phyloP scores from a whole-genome alignment of 2,329 filamentous ascomycete species.

The Botryotinia narcissicola region DNA sequence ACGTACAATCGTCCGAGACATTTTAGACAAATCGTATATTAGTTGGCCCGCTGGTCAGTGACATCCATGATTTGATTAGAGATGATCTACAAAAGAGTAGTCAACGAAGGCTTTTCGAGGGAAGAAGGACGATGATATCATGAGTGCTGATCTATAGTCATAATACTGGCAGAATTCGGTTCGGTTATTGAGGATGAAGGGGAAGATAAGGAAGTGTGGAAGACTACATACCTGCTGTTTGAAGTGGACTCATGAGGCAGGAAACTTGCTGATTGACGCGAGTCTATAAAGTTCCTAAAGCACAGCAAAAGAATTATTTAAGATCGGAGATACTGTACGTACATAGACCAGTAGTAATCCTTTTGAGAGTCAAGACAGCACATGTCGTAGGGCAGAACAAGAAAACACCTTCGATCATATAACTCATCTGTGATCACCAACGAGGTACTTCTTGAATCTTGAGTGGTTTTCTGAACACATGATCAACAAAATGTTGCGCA shows the following conservation, averaged over 20 bases:
- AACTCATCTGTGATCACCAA: background rate
- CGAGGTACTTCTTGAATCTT: background rate
- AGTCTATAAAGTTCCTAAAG: background rate
- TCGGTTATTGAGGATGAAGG: background rate
- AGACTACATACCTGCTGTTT: background rate
- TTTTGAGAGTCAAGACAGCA: background rate
- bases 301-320: background rate
- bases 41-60: conserved; percentile 10
- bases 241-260: background rate
- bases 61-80: conserved; percentile 13
- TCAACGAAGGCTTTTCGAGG: background rate
- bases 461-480: background rate
- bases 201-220: background rate
- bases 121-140: conserved; percentile 4
- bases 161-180: background rate
- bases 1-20: conserved; percentile 11
- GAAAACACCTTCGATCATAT: background rate
- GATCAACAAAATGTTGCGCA: background rate
- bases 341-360: background rate
- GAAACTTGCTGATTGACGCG: background rate
- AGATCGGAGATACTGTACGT: background rate
- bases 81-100: background rate
- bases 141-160: conserved; percentile 3
- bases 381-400: background rate
- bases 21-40: conserved; percentile 1